phyloP scores from a whole-genome alignment of 2,329 filamentous ascomycete species.

The Penicillium sp. region DNA sequence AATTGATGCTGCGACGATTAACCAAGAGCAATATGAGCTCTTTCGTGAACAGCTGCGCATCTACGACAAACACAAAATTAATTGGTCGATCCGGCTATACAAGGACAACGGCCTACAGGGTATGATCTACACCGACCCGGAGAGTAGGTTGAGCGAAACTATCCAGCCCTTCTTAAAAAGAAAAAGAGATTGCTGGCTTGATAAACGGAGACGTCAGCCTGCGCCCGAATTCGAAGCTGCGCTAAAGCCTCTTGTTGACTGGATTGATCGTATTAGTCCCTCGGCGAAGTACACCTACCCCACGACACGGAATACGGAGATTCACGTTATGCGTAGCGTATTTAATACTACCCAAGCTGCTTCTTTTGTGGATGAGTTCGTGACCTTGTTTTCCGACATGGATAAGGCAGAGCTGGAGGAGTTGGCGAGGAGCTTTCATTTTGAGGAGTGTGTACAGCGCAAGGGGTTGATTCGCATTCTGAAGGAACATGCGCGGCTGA shows the following conservation, averaged over 20 bases:
- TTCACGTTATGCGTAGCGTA: conserved; percentile 46
- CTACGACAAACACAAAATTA: conserved; percentile 50
- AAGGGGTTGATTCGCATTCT: conserved; percentile 51
- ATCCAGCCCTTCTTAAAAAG: conserved; percentile 53
- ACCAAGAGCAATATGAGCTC: conserved; percentile 45
- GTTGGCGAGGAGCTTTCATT: conserved; percentile 51
- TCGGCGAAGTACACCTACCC: conserved; percentile 45
- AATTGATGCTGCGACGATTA: conserved; percentile 36
- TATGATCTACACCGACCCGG: conserved; percentile 49
- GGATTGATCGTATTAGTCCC: conserved; percentile 44
- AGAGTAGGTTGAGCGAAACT: conserved; percentile 49
- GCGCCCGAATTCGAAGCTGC: conserved; percentile 44
- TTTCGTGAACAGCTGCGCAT: conserved; percentile 49
- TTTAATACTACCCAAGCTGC: conserved; percentile 50
- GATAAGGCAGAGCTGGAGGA: conserved; percentile 52
- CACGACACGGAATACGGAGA: conserved; percentile 49
- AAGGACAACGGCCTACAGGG: conserved; percentile 57
- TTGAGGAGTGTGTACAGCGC: conserved; percentile 52
- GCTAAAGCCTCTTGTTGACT: conserved; percentile 42
- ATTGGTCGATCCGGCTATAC: conserved; percentile 59
- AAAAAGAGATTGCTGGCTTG: conserved; percentile 52
- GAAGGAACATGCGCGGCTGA: conserved; percentile 38
- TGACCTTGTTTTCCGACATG: conserved; percentile 52
- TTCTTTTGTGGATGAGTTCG: conserved; percentile 53
- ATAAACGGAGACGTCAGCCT: conserved; percentile 51